Conservation (phyloP, 495 filamentous ascomycete genomes). For the Penicillium bialowiezense region DNA sequence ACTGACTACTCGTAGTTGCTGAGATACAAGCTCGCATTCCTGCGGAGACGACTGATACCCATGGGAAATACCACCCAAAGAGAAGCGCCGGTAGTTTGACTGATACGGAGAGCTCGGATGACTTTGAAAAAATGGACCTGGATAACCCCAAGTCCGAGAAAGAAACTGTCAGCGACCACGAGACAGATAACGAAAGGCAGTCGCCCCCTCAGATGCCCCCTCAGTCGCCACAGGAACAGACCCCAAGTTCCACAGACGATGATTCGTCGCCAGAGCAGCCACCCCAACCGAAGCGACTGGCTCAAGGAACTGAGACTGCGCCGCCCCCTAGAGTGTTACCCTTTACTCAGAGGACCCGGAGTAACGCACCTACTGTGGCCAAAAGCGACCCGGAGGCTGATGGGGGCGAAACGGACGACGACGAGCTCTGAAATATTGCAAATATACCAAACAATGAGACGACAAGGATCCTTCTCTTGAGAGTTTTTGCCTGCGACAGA, state of each 20-base stretch:
- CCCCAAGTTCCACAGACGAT: slow-evolving; percentile 41
- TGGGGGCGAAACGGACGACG: slow-evolving; percentile 51
- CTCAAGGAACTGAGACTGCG: slow-evolving; percentile 17
- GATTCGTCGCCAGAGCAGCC: slow-evolving; percentile 10
- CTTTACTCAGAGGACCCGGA: slow-evolving; percentile 24
- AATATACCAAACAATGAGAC: too few relatives aligned
- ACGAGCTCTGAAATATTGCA: too few relatives aligned
- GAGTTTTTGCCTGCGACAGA: too few relatives aligned
- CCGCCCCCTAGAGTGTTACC: slow-evolving; percentile 40
- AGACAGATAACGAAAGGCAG: slow-evolving; percentile 39
- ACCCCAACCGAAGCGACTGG: background rate
- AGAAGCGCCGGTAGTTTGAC: slow-evolving; percentile 26
- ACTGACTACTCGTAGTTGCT: slow-evolving; percentile 20
- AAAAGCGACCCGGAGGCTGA: slow-evolving; percentile 27
- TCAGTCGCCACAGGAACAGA: slow-evolving; percentile 33
- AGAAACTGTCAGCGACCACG: slow-evolving; percentile 25
- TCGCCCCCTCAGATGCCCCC: slow-evolving; percentile 35
- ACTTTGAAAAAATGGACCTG: slow-evolving; percentile 59
- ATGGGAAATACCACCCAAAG: slow-evolving; percentile 38
- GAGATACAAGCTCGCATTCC: slow-evolving; percentile 21
- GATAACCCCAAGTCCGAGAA: slow-evolving; percentile 33
- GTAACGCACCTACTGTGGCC: background rate
- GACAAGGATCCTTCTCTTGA: too few relatives aligned
- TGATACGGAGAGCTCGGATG: slow-evolving; percentile 28
- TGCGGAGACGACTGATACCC: slow-evolving; percentile 6